Base-by-base conservation (phyloP, 352 stramenopile genomes). In the Halophytophthora batemanensis region DNA sequence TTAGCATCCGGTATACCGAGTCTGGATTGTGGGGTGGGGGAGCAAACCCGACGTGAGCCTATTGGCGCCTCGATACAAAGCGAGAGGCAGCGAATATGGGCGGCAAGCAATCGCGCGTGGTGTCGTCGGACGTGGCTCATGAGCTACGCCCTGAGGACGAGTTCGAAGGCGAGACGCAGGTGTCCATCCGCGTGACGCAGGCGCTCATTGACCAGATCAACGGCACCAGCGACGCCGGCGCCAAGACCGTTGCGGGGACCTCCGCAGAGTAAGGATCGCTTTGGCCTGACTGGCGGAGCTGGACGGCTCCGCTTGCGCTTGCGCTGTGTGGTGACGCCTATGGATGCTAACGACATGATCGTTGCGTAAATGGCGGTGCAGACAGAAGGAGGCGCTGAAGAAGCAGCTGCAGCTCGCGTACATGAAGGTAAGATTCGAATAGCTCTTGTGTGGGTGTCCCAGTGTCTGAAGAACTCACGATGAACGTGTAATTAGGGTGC, bases 341-440 rank as follows among this genome's bases (percentile, higher is more conserved):
- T 25, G 29, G 13, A 13, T 15, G 14, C 6, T 28, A 12, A 14
- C 40, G n/a, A 0, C 39, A 7, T 59, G 33, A 44, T 51, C 39
- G 15, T 28, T 59, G 22, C 31, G 0, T 47, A 15, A 36, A 12
- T 43, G 4, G 17, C 14, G 1, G 19, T 36, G 13, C 18, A 90
- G 80, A 29, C 73, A 86, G 55, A 66, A 88, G n/a, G 66, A 52
- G 18, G 59, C 59, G 36, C 59, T 87, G 21, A 87, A 93, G 55
- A 82, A 89, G 63, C 76, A 89, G 54, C 50, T 88, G 46, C 79
- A 87, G 65, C 59, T 87, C 52, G 82, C 82, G 41, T 93, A 93
- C 56, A 33, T 64, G 34, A 89, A 89, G 77, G 82, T 87, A 25
- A 38, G 44, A 41, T 17, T 15, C 5, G 12, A 8, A 13, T 40